Evolutionary conservation across 2,329 filamentous ascomycete species (phyloP), one percentile per base, ranked within the genome.

Genomic region (Colletotrichum echinochloae): DNA sequence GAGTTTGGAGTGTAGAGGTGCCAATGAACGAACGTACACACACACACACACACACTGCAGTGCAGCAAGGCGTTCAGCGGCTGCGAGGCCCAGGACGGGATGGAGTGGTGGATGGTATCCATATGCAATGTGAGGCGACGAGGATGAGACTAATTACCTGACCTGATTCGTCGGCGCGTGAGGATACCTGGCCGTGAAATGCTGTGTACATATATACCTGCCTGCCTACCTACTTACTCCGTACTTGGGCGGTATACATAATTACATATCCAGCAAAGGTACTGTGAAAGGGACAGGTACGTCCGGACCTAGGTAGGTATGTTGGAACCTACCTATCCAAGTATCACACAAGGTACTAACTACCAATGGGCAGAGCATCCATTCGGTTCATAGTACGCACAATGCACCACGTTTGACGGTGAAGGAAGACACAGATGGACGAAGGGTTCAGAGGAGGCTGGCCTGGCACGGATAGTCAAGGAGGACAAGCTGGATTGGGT

Each of bases 401-500:
- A 23, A 12, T 51, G 46, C 33, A 49, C 30, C 37, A 46, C 57
- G 30, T 60, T 60, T 49, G 44, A 60, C 30, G 28, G 41, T 41
- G 57, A 35, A 7, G 57, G 44, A 49, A 48, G 41, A 14, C 30
- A 55, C 30, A 56, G 33, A 23, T 55, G 52, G 52, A 55, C 52
- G 52, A 55, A n/a, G n/a, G 41, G 30, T 48, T 48, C 9, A 20
- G 20, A 41, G 57, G 44, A 46, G 33, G 51, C 44, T 64, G 41
- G 52, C 48, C 44, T 64, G 41, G 52, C 48, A 6, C 48, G 35
- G 41, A 44, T 64, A 26, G 65, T 49, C 6, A 51, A 68, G 60
- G 55, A 69, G 54, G 37, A 65, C 28, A 48, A 33, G 30, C 61
- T 69, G 54, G 66, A 60, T 69, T 65, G 66, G 60, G 66, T 65